Evolutionary conservation across 768 basidiomycete genomes (phyloP).

Genomic region (Suillus decipiens): DNA sequence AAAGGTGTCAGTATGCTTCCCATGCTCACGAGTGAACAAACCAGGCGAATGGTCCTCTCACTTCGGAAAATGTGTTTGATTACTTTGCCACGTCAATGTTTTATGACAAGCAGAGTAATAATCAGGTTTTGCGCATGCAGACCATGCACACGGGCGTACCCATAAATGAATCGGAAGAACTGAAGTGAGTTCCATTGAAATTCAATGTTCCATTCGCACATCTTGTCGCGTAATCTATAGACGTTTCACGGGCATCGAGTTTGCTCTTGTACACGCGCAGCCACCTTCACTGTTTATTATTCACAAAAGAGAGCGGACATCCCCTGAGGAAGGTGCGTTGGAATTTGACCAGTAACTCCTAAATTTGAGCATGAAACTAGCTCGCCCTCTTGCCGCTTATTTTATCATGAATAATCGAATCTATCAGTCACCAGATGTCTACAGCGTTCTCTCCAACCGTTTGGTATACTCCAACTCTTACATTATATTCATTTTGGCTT

Average conservation of each 20-base stretch:
- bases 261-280: conserved; percentile 77
- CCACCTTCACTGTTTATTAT: conserved; percentile 86
- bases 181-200: conserved; percentile 56
- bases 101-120: conserved; percentile 93
- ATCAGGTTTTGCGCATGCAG: conserved; percentile 92
- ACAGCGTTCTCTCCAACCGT: conserved; percentile 81
- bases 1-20: conserved; percentile 2
- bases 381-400: conserved; percentile 76
- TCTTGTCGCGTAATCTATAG: conserved; percentile 38
- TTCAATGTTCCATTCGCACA: not conserved
- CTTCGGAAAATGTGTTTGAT: conserved; percentile 78
- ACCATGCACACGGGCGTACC: conserved; percentile 83
- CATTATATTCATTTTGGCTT: conserved; percentile 18
- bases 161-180: conserved; percentile 83
- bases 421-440: conserved; percentile 85
- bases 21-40: conserved; percentile 5
- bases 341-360: conserved; percentile 9
- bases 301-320: conserved; percentile 83
- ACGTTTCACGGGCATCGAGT: conserved; percentile 87
- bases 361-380: conserved; percentile 40
- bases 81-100: conserved; percentile 92
- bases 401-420: conserved; percentile 89
- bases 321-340: conserved; percentile 76
- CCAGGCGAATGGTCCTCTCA: conserved; percentile 77
- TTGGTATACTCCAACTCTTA: conserved; percentile 47